Conservation (phyloP, 768 basidiomycete genomes). For the Ramaria sp. region DNA sequence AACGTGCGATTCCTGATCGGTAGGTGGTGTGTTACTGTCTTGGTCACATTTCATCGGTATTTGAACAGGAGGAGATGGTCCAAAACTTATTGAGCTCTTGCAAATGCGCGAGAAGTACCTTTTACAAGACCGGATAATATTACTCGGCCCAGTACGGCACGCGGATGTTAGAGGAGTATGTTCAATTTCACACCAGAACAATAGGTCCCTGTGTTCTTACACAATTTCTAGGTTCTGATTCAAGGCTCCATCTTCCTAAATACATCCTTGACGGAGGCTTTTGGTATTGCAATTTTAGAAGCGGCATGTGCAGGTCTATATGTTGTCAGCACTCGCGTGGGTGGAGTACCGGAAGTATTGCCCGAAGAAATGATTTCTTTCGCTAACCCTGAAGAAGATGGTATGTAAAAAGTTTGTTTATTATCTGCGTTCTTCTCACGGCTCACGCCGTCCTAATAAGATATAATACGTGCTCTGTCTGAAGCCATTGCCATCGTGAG, state of each 20-base stretch:
- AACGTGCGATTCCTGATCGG: slow-evolving; percentile 86
- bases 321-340: slow-evolving; percentile 88
- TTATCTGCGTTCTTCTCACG: background rate
- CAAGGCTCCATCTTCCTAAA: slow-evolving; percentile 90
- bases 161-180: slow-evolving; percentile 74
- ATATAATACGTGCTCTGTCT: slow-evolving; percentile 74
- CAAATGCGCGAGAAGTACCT: slow-evolving; percentile 91
- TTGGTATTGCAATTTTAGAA: slow-evolving; percentile 96
- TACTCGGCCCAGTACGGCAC: slow-evolving; percentile 73
- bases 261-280: slow-evolving; percentile 91
- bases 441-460: slow-evolving; percentile 26
- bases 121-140: slow-evolving; percentile 84
- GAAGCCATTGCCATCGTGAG: slow-evolving; percentile 67
- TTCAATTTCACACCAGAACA: no score
- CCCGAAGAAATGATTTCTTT: slow-evolving; percentile 94
- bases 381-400: slow-evolving; percentile 87
- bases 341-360: slow-evolving; percentile 91
- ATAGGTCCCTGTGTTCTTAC: no score
- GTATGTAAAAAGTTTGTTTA: slow-evolving; percentile 30
- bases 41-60: background rate
- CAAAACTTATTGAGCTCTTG: slow-evolving; percentile 86
- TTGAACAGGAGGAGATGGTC: slow-evolving; percentile 79
- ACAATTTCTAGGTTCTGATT: slow-evolving; percentile 62
- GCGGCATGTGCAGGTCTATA: slow-evolving; percentile 92
- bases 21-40: slow-evolving; percentile 19